A percentile compares a stretch with the other conserved stretches of the same genome.
These are phyloP conservation scores for Phialemonium atrogriseum DNA, from an alignment of 2,329 filamentous ascomycete species.

Conservation along the genomic window DNA sequence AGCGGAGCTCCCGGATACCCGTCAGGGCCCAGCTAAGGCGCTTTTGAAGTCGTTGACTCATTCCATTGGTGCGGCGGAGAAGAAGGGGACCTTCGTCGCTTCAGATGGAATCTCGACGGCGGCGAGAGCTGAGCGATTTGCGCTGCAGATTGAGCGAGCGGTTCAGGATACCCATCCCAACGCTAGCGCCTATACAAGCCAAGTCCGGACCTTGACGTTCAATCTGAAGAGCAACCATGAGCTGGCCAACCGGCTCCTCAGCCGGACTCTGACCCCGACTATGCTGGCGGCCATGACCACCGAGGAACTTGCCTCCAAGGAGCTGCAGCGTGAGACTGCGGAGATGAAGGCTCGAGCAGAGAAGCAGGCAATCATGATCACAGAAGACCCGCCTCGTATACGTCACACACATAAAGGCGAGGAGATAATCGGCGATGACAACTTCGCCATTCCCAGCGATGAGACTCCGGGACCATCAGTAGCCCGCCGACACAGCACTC, in stretches of 20 bases:
- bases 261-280: constrained; percentile 61
- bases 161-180: constrained; percentile 48
- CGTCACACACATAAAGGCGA: constrained; percentile 92
- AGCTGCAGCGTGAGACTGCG: constrained; percentile 70
- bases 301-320: constrained; percentile 86
- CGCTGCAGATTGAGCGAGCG: constrained; percentile 72
- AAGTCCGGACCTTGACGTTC: constrained; percentile 70
- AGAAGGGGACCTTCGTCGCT: constrained; percentile 54
- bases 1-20: constrained; percentile 48
- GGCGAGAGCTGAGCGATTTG: constrained; percentile 59
- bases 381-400: constrained; percentile 68
- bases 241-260: constrained; percentile 68
- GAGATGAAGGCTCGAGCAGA: constrained; percentile 71
- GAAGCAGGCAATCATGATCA: constrained; percentile 76
- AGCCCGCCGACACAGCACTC: constrained; percentile 24
- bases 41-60: constrained; percentile 62
- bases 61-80: constrained; percentile 58
- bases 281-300: constrained; percentile 79
- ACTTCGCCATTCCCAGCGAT: constrained; percentile 23
- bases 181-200: constrained; percentile 43
- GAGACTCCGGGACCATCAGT: constrained; percentile 29
- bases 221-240: constrained; percentile 86
- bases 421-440: constrained; percentile 75
- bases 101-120: constrained; percentile 56
- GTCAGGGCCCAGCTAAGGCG: constrained; percentile 61